Evolutionary conservation across 495 filamentous ascomycete species (phyloP).

Genomic region (Thermothielavioides terrestris): DNA sequence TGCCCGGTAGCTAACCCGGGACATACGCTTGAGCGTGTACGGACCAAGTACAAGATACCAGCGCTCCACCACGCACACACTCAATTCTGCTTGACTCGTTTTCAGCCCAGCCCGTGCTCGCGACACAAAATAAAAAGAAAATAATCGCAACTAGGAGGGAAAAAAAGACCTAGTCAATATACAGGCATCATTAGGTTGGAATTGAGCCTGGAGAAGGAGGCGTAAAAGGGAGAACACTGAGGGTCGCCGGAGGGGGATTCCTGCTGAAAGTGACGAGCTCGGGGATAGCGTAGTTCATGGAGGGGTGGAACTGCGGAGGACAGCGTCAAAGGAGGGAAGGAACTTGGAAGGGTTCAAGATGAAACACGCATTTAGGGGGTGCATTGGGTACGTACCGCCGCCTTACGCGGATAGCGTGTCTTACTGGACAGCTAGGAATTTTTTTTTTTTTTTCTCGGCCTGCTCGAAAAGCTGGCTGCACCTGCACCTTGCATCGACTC

Average conservation of each 20-base stretch:
- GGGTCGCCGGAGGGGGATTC: neutral
- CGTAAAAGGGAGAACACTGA: neutral
- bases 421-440: neutral
- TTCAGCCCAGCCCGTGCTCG: neutral
- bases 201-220: slow-evolving; percentile 23
- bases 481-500: too few species aligned
- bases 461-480: neutral
- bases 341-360: slow-evolving; percentile 15
- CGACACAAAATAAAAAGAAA: neutral
- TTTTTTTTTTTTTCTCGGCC: neutral
- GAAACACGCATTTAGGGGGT: slow-evolving; percentile 22
- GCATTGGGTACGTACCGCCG: slow-evolving; percentile 3
- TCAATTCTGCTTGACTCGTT: too few species aligned
- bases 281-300: too few species aligned
- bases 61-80: neutral
- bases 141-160: too few species aligned
- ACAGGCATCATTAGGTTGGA: slow-evolving; percentile 27
- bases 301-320: slow-evolving; percentile 1
- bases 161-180: slow-evolving; percentile 21
- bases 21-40: too few species aligned
- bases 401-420: neutral
- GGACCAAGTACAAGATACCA: too few species aligned
- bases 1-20: too few species aligned
- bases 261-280: neutral
- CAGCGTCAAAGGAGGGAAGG: slow-evolving; percentile 5